Base-by-base conservation (phyloP, 352 stramenopile genomes). In the Nothophytophthora sp. region DNA sequence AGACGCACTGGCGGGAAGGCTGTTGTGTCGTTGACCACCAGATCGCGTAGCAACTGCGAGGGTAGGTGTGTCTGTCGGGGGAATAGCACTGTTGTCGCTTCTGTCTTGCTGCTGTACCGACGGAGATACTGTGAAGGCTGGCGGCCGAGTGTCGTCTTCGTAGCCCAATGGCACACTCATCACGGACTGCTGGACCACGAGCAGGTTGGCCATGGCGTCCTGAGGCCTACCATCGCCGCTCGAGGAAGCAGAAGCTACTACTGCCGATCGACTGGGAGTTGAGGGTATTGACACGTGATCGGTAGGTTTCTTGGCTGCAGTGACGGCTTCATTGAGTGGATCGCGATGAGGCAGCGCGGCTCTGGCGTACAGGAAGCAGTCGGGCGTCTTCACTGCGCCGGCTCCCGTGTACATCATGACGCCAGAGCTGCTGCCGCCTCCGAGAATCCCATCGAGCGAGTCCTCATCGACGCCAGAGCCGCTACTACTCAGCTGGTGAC, bases 301-400 rank as follows among this genome's bases (percentile, higher is more conserved):
- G n/a, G 25, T 24, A 13, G 33, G 15, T 19, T 66, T 65, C n/a
- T 58, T 69, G 8, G 32, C 40, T 22, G 19, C 19, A 27, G 18
- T 37, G 22, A 5, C 39, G 16, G 13, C 33, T 9, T 57, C 36
- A 11, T 19, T 24, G 28, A 18, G 24, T 36, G 35, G 54, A 2
- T 54, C 53, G 7, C 53, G 53, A 20, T 63, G 47, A 15, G 71
- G 63, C 22, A 85, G 48, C 0, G 68, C 63, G 0, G 68, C 66
- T 55, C 76, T 81, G 22, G 70, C 66, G 35, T 79, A 72, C 4
- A 85, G 55, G 32, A 85, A 82, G 39, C 65, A 82, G 23, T 82
- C 67, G 15, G 27, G 33, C 11, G 25, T 43, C 10, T 32, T 13
- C 22, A 68, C 37, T 20, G 50, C 60, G n/a, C 43, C 28, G 5